A percentile compares a stretch with the other conserved stretches of the same genome.
Conservation (phyloP, 2,329 filamentous ascomycete genomes). For the Nemania bipapillata region DNA sequence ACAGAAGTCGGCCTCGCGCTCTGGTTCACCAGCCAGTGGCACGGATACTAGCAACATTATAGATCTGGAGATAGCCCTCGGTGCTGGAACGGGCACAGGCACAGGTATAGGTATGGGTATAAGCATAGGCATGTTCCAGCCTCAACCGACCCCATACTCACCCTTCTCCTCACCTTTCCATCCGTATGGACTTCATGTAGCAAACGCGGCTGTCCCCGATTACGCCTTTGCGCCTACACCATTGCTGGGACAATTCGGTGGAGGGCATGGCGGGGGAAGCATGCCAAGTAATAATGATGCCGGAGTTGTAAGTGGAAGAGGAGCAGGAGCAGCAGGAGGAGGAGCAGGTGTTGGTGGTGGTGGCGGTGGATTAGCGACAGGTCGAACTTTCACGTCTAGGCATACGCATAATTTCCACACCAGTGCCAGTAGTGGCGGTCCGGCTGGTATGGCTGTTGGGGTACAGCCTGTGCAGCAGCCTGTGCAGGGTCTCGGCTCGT, state of each 20-base stretch:
- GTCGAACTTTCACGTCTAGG: slow-evolving; percentile 41
- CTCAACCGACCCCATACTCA: slow-evolving; percentile 62
- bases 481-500: slow-evolving; percentile 31
- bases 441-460: slow-evolving; percentile 26
- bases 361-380: slow-evolving; percentile 40
- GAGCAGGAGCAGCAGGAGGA: too few species aligned
- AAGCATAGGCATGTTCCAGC: slow-evolving; percentile 62
- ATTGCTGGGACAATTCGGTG: slow-evolving; percentile 45
- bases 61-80: slow-evolving; percentile 10
- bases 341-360: slow-evolving; percentile 17
- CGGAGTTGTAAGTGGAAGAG: slow-evolving; percentile 32
- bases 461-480: slow-evolving; percentile 18
- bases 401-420: slow-evolving; percentile 38
- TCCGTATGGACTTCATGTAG: slow-evolving; percentile 55
- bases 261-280: slow-evolving; percentile 40
- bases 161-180: slow-evolving; percentile 57
- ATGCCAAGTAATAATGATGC: slow-evolving; percentile 21
- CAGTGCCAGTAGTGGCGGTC: slow-evolving; percentile 40
- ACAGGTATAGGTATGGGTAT: slow-evolving; percentile 8
- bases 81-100: slow-evolving; percentile 49
- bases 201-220: slow-evolving; percentile 46
- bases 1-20: slow-evolving; percentile 29
- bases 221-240: slow-evolving; percentile 49
- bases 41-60: slow-evolving; percentile 21
- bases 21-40: slow-evolving; percentile 29